Conservation (phyloP, 2,329 filamentous ascomycete genomes). For the Graphiopsis chlorocephala region DNA sequence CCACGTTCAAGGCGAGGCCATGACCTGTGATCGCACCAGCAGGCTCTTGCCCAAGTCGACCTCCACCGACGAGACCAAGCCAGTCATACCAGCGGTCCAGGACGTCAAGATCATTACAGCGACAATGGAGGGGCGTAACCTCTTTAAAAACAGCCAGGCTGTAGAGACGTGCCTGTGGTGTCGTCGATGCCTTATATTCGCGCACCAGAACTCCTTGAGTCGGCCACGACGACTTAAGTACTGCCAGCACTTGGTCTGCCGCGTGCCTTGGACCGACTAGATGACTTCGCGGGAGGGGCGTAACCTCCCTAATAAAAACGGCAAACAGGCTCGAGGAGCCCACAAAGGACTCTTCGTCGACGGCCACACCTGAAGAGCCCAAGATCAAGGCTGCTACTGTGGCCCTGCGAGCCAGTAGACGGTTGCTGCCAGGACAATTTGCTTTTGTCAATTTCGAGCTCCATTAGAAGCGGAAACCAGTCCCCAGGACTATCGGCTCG, state of each 20-base stretch:
- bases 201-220: not conserved
- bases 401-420: constrained; percentile 18
- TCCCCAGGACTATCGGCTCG: constrained; percentile 25
- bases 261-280: not conserved
- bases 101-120: constrained; percentile 29
- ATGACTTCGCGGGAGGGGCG: not conserved
- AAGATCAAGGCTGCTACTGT: constrained; percentile 27
- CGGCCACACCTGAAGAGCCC: constrained; percentile 27
- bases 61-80: constrained; percentile 48
- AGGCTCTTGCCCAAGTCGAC: constrained; percentile 55
- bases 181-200: not conserved
- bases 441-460: too few relatives aligned
- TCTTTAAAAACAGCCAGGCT: not conserved
- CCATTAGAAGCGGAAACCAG: constrained; percentile 34
- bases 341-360: constrained; percentile 19
- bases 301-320: too few relatives aligned
- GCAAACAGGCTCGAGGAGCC: constrained; percentile 26
- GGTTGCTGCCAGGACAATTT: too few relatives aligned
- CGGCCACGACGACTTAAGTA: not conserved
- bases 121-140: not conserved
- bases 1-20: constrained; percentile 39
- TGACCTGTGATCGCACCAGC: constrained; percentile 39
- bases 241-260: not conserved
- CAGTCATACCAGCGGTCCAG: constrained; percentile 34
- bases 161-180: not conserved